Base-by-base conservation (phyloP, 148 eudicot species). In the Chenopodium album region DNA sequence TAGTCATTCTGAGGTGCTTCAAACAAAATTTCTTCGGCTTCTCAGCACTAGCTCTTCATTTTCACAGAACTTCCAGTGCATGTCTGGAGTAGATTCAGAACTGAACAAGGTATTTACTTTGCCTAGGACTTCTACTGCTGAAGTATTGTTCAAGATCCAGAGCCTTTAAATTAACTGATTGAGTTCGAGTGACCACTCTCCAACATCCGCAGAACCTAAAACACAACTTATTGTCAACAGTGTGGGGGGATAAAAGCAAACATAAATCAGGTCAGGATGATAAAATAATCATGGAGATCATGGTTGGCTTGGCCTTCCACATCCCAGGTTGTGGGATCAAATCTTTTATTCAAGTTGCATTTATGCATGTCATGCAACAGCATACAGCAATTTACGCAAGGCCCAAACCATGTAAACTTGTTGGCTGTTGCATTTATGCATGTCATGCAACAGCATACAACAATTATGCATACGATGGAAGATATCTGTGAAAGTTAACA, bases 131-230 rank as follows among this genome's bases (percentile, higher is more conserved):
- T 62, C 46, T 46, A 63, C 20, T 64, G 41, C 26, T 69, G 73
- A 28, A 65, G 78, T 74, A 32, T 59, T 47, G 46, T 73, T 74
- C 16, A 74, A 73, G 56, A 44, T 80, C 54, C 47, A 26, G 73
- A 67, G 31, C 28, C 73, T 34, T 65, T 56, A 22, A 76, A 8
- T 75, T 75, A 77, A 50, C 72, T 48, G 26, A 75, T n/a, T 65
- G 83, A 17, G 62, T 26, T 82, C 34, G 54, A 41, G 68, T 50
- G 19, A 47, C 80, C 62, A 63, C 89, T 89, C 86, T 93, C 98
- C 83, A 94, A 77, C 84, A 92, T 90, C 79, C 92, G 90, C 29
- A 92, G 90, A 80, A 94, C 98, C 98, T 94, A 78, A 65, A 73
- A 28, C 28, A 78, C 26, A 37, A 23, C 9, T 3, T 0, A 47